Conservation (phyloP, 1,139 yeast genomes). For the Entelexis paramagnoliae region DNA sequence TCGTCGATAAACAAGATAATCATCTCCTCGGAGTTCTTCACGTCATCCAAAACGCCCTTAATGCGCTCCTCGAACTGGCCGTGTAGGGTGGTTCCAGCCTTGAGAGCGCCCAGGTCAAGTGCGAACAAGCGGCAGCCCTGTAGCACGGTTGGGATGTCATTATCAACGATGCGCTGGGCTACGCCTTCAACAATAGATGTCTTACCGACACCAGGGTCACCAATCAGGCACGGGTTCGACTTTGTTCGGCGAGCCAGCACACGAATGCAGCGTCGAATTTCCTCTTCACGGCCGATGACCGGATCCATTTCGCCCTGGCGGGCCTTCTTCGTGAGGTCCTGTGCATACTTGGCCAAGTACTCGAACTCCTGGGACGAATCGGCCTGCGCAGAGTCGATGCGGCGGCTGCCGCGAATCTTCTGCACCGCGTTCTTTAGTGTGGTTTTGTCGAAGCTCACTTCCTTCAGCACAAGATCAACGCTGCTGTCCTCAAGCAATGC, state of each 20-base stretch:
- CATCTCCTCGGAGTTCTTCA: slow-evolving; percentile 76
- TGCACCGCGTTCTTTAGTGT: slow-evolving; percentile 71
- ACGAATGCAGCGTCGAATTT: slow-evolving; percentile 86
- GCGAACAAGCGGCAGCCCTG: slow-evolving; percentile 74
- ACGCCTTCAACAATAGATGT: slow-evolving; percentile 97
- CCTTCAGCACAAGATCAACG: slow-evolving; percentile 65
- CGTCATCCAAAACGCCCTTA: slow-evolving; percentile 89
- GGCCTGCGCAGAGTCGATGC: slow-evolving; percentile 89
- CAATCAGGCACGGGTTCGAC: slow-evolving; percentile 90
- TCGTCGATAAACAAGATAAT: slow-evolving; percentile 89
- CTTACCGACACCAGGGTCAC: slow-evolving; percentile 99
- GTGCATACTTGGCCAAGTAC: slow-evolving; percentile 77
- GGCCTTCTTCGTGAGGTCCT: slow-evolving; percentile 87
- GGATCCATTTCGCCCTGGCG: slow-evolving; percentile 94
- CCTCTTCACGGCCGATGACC: slow-evolving; percentile 97
- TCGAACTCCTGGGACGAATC: slow-evolving; percentile 81
- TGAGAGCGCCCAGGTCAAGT: slow-evolving; percentile 85
- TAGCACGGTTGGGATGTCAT: slow-evolving; percentile 84
- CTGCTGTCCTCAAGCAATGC: slow-evolving; percentile 74
- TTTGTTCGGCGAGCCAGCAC: slow-evolving; percentile 92
- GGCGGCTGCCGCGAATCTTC: slow-evolving; percentile 77
- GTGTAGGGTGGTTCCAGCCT: slow-evolving; percentile 97
- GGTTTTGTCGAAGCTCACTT: slow-evolving; percentile 56
- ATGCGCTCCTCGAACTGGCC: slow-evolving; percentile 98
- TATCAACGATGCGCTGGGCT: slow-evolving; percentile 91